Evolutionary conservation across 1,284 basidiomycete genomes (phyloP).

Genomic region (Tilletia horrida): DNA sequence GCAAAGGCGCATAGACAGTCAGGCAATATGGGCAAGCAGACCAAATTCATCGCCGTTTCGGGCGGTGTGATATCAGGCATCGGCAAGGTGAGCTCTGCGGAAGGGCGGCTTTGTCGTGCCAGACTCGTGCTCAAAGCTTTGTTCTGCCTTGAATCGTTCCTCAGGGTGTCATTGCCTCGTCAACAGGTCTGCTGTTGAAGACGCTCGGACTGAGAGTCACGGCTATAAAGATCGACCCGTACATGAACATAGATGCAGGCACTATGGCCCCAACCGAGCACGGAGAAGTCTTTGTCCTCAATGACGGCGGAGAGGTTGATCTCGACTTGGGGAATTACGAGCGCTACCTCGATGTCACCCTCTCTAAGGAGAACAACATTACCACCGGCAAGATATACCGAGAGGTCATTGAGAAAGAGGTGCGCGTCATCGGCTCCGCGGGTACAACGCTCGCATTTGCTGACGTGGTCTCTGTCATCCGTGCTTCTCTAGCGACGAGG

Average conservation of each 20-base stretch:
- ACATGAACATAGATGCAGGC: conserved; percentile 99
- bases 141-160: neutral
- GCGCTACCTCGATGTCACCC: conserved; percentile 89
- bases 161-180: conserved; percentile 66
- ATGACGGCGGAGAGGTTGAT: conserved; percentile 98
- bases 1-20: neutral
- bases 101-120: neutral
- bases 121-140: neutral
- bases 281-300: conserved; percentile 96
- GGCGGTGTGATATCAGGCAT: conserved; percentile 59
- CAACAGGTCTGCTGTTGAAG: conserved; percentile 91
- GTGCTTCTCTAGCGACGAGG: conserved; percentile 69
- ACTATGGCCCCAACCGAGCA: conserved; percentile 99
- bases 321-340: conserved; percentile 98
- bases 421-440: conserved; percentile 47
- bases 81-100: conserved; percentile 50
- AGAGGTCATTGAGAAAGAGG: conserved; percentile 96
- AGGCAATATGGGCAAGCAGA: conserved; percentile 25
- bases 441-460: neutral
- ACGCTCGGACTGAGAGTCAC: conserved; percentile 94
- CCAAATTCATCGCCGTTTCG: conserved; percentile 57
- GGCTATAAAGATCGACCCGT: conserved; percentile 98
- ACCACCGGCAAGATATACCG: conserved; percentile 98
- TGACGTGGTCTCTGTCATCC: neutral
- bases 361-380: conserved; percentile 93